Conservation (phyloP, 768 basidiomycete genomes). For the Naematelia encephala region DNA sequence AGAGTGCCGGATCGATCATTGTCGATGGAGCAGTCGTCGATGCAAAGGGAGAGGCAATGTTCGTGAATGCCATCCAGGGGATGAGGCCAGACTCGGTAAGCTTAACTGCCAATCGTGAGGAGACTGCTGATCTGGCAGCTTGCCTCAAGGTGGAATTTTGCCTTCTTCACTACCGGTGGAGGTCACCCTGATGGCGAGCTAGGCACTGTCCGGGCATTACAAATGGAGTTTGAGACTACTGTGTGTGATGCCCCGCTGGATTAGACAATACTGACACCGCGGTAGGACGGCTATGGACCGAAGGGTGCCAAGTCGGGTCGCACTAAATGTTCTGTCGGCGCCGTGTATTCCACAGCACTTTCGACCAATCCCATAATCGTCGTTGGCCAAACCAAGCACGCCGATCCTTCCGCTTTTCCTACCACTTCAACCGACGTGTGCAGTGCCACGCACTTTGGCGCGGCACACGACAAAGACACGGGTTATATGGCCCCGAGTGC, state of each 20-base stretch:
- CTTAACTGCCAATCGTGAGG: background rate
- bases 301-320: constrained; percentile 76
- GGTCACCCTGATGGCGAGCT: constrained; percentile 56
- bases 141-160: constrained; percentile 94
- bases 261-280: constrained; percentile 2
- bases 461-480: constrained; percentile 69
- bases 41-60: constrained; percentile 57
- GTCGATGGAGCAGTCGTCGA: constrained; percentile 59
- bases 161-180: constrained; percentile 64
- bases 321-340: constrained; percentile 77
- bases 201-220: constrained; percentile 72
- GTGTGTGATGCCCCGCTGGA: constrained; percentile 25
- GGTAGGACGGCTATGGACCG: constrained; percentile 65
- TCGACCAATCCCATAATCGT: constrained; percentile 26
- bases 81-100: constrained; percentile 83
- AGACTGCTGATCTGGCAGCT: constrained; percentile 48
- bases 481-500: constrained; percentile 70
- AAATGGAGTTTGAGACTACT: constrained; percentile 93
- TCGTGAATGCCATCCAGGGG: constrained; percentile 95
- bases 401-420: constrained; percentile 20
- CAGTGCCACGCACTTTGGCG: constrained; percentile 55
- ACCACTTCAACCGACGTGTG: constrained; percentile 28
- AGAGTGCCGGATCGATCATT: constrained; percentile 65
- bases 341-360: constrained; percentile 29
- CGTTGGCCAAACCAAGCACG: constrained; percentile 37